These are phyloP conservation scores for Pestalotiopsis sp. DNA, from an alignment of 2,329 filamentous ascomycete genomes.

Conservation along the genomic window DNA sequence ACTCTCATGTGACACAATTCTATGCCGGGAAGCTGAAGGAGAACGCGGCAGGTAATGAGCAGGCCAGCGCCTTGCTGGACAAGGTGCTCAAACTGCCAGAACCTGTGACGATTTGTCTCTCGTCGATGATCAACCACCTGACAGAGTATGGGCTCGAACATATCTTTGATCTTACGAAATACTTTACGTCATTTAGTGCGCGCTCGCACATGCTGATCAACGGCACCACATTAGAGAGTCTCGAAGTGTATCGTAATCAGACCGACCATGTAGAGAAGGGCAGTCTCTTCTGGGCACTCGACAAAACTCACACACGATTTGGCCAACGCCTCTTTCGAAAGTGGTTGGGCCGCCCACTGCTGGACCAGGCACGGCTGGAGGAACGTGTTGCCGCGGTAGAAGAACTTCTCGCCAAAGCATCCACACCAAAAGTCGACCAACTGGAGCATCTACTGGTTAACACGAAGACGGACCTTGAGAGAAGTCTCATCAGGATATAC, in stretches of 20 bases:
- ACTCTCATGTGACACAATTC: constrained; percentile 89
- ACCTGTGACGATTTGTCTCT: constrained; percentile 86
- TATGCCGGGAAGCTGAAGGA: constrained; percentile 84
- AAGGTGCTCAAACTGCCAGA: constrained; percentile 86
- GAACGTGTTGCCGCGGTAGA: constrained; percentile 83
- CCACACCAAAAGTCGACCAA: constrained; percentile 70
- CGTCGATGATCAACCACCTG: constrained; percentile 93
- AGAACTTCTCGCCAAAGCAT: constrained; percentile 74
- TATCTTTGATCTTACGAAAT: constrained; percentile 94
- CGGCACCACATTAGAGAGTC: constrained; percentile 88
- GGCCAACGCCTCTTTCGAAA: constrained; percentile 87
- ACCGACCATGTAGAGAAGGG: constrained; percentile 85
- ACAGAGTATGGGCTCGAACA: constrained; percentile 92
- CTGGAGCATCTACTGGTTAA: constrained; percentile 72
- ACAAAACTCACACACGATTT: constrained; percentile 89
- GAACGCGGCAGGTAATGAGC: constrained; percentile 54
- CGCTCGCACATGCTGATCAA: constrained; percentile 95
- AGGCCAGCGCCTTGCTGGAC: constrained; percentile 71
- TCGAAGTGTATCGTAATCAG: constrained; percentile 95
- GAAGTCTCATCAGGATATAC: constrained; percentile 92
- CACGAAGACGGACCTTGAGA: constrained; percentile 83
- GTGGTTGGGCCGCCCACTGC: constrained; percentile 90
- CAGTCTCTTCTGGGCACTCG: constrained; percentile 92
- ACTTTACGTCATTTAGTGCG: constrained; percentile 94
- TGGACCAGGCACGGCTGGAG: constrained; percentile 75